Conservation (phyloP, 2,329 filamentous ascomycete genomes). For the Sclerotinia trifoliorum region DNA sequence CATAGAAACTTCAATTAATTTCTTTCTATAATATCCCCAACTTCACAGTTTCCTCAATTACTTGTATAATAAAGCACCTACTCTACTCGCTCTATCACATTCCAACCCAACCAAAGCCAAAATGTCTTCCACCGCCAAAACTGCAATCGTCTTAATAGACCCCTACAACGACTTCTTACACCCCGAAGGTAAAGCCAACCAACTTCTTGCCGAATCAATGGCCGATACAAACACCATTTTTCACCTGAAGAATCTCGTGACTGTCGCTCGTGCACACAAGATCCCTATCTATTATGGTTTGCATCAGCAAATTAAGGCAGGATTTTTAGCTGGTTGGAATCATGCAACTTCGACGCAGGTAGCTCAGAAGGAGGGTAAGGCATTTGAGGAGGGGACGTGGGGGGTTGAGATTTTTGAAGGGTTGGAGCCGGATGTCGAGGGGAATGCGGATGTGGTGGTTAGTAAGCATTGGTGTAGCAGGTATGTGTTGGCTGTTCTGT, state of each 20-base stretch:
- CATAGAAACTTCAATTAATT: background rate
- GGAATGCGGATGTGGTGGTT: constrained; percentile 40
- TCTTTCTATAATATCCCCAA: background rate
- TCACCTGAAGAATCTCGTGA: constrained; percentile 35
- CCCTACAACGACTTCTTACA: constrained; percentile 38
- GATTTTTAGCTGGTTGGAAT: constrained; percentile 37
- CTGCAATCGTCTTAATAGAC: constrained; percentile 35
- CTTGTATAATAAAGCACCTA: background rate
- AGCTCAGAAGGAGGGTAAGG: constrained; percentile 27
- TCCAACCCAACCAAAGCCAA: background rate
- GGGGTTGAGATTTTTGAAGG: constrained; percentile 39
- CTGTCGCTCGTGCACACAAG: constrained; percentile 30
- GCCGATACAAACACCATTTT: constrained; percentile 36
- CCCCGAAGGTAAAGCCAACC: constrained; percentile 33
- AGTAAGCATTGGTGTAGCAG: constrained; percentile 41
- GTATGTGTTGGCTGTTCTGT: constrained; percentile 21
- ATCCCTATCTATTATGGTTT: constrained; percentile 42
- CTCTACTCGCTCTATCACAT: background rate
- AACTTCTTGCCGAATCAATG: constrained; percentile 35
- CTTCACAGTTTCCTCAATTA: background rate
- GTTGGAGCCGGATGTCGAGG: constrained; percentile 34
- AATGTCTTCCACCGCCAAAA: constrained; percentile 18
- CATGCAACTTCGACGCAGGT: constrained; percentile 33
- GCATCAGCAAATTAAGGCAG: constrained; percentile 37
- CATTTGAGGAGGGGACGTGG: constrained; percentile 38